These are phyloP conservation scores for Sphaerulina musiva DNA, from an alignment of 2,329 filamentous ascomycete genomes.

Conservation along the genomic window DNA sequence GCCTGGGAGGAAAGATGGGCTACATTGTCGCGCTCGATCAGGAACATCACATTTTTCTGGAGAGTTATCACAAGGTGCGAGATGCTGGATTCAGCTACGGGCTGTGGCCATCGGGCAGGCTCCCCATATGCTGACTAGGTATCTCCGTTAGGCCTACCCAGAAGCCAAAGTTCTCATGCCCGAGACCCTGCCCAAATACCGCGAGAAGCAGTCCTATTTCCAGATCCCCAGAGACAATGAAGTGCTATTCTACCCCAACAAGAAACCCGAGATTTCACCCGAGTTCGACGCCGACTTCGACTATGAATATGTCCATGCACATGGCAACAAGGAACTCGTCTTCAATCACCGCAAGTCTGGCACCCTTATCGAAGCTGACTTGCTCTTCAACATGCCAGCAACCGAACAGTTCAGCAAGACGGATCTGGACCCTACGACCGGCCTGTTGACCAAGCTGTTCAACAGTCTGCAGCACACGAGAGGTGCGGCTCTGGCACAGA, in stretches of 20 bases:
- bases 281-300: conserved; percentile 87
- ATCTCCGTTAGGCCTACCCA: conserved; percentile 54
- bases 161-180: conserved; percentile 73
- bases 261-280: conserved; percentile 49
- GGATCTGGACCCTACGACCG: conserved; percentile 49
- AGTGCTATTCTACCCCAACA: conserved; percentile 50
- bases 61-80: conserved; percentile 64
- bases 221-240: conserved; percentile 23
- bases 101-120: conserved; percentile 9
- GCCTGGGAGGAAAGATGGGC: conserved; percentile 54
- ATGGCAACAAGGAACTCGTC: conserved; percentile 81
- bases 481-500: conserved; percentile 64
- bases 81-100: background rate
- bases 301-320: conserved; percentile 69
- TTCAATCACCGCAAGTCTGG: conserved; percentile 74
- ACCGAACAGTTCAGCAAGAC: conserved; percentile 67
- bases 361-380: conserved; percentile 79
- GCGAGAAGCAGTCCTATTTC: conserved; percentile 42
- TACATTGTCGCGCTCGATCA: conserved; percentile 85
- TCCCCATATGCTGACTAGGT: background rate
- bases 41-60: conserved; percentile 92
- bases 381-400: conserved; percentile 86
- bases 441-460: conserved; percentile 55
- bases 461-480: conserved; percentile 53
- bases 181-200: conserved; percentile 77